Percentiles rank a stretch among this genome's conserved stretches.
Evolutionary conservation across 495 filamentous ascomycete genomes (phyloP).

Genomic region (Daldinia concentrica): DNA sequence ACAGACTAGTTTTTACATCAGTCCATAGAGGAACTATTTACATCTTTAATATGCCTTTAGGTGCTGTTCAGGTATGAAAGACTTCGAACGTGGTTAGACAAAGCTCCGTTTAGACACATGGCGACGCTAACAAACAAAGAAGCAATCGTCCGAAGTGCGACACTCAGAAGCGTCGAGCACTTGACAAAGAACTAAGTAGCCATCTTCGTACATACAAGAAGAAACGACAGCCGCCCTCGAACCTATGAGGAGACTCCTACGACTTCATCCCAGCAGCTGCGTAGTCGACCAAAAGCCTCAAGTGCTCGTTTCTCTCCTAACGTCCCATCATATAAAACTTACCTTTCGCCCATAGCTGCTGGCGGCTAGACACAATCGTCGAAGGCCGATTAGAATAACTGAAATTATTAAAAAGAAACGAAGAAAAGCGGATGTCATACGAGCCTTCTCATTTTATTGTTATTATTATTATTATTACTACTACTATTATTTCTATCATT

Average conservation of each 20-base stretch:
- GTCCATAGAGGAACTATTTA: slow-evolving; percentile 7
- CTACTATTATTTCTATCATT: background rate
- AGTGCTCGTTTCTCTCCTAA: slow-evolving; percentile 44
- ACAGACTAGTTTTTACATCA: slow-evolving; percentile 15
- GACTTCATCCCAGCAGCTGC: slow-evolving; percentile 38
- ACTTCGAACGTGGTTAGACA: slow-evolving; percentile 38
- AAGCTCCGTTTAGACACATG: slow-evolving; percentile 30
- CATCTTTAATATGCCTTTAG: slow-evolving; percentile 27
- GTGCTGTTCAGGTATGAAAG: slow-evolving; percentile 36
- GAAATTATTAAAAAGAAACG: background rate
- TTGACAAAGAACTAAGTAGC: slow-evolving; percentile 37
- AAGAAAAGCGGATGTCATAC: background rate
- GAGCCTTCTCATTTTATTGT: background rate
- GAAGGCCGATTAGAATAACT: slow-evolving; percentile 28
- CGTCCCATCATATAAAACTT: slow-evolving; percentile 29
- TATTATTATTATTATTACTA: background rate
- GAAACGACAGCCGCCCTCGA: slow-evolving; percentile 41
- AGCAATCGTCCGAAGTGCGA: slow-evolving; percentile 19
- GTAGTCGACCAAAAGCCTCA: slow-evolving; percentile 40
- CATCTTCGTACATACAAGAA: slow-evolving; percentile 46
- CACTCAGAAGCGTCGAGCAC: slow-evolving; percentile 32
- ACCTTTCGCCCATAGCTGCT: slow-evolving; percentile 43
- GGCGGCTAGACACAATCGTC: slow-evolving; percentile 45
- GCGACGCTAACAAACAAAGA: slow-evolving; percentile 42
- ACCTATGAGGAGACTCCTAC: slow-evolving; percentile 12